These are phyloP conservation scores for Ascochyta clinopodiicola DNA, from an alignment of 2,329 filamentous ascomycete genomes.

Conservation along the genomic window DNA sequence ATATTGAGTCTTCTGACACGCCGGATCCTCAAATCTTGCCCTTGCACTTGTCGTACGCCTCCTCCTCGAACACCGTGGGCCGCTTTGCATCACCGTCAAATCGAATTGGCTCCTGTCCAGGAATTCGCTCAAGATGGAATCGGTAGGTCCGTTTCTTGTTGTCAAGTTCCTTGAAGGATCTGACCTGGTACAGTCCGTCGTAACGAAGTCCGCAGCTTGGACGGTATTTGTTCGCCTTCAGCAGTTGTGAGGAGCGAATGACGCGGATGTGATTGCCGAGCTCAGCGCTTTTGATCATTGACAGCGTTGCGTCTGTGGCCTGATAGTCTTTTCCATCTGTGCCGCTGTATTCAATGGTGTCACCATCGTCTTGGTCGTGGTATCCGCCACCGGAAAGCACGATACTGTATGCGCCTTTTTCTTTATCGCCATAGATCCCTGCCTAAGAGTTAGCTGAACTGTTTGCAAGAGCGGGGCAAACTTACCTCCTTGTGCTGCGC, in stretches of 20 bases:
- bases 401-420: slow-evolving; percentile 60
- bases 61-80: slow-evolving; percentile 46
- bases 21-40: slow-evolving; percentile 2
- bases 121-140: slow-evolving; percentile 56
- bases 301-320: slow-evolving; percentile 49
- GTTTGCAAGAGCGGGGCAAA: not conserved
- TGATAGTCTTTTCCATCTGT: slow-evolving; percentile 50
- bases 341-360: slow-evolving; percentile 60
- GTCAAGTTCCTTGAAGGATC: slow-evolving; percentile 49
- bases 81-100: slow-evolving; percentile 51
- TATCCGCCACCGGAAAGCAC: slow-evolving; percentile 60
- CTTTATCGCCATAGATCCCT: slow-evolving; percentile 57
- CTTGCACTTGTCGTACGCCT: slow-evolving; percentile 31
- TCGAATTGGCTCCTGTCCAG: slow-evolving; percentile 57
- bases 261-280: slow-evolving; percentile 55
- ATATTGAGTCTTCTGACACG: not conserved
- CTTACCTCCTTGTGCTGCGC: slow-evolving; percentile 47
- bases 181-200: slow-evolving; percentile 63
- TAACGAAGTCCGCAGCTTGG: slow-evolving; percentile 61
- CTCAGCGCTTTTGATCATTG: slow-evolving; percentile 51
- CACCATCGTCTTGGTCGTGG: slow-evolving; percentile 58
- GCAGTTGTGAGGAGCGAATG: slow-evolving; percentile 55
- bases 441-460: not conserved
- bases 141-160: slow-evolving; percentile 51
- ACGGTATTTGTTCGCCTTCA: slow-evolving; percentile 48